phyloP scores from a whole-genome alignment of 2,329 filamentous ascomycete genomes.

The Malbranchea cinnamomea region DNA sequence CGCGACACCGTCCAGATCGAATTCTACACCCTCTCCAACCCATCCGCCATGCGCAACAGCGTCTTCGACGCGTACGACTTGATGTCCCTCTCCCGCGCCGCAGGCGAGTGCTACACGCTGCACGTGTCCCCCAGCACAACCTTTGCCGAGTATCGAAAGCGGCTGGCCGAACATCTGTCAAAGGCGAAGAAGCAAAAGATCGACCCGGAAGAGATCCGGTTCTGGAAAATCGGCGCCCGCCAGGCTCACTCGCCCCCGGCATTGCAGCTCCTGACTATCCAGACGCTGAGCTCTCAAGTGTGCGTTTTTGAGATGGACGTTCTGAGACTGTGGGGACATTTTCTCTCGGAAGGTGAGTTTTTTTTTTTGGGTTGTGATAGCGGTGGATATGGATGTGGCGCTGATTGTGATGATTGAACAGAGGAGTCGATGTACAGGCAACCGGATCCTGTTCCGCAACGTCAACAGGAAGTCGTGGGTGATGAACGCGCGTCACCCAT shows the following conservation, averaged over 20 bases:
- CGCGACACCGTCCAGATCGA: slow-evolving; percentile 21
- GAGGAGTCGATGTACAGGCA: no score
- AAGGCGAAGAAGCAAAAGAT: slow-evolving; percentile 13
- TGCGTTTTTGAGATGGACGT: slow-evolving; percentile 13
- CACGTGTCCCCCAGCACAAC: slow-evolving; percentile 20
- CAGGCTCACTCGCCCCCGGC: slow-evolving; percentile 20
- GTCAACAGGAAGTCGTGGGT: no score
- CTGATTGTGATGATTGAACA: no score
- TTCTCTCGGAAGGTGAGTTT: slow-evolving; percentile 21
- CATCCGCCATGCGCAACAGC: slow-evolving; percentile 18
- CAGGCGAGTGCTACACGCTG: slow-evolving; percentile 11
- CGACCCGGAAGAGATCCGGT: slow-evolving; percentile 21
- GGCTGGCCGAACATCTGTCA: slow-evolving; percentile 20
- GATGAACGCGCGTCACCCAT: no score
- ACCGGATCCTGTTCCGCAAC: no score
- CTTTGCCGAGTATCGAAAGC: slow-evolving; percentile 23
- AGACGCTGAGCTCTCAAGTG: slow-evolving; percentile 18
- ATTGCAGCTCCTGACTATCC: slow-evolving; percentile 21
- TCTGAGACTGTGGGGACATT: slow-evolving; percentile 25
- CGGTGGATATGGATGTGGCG: no score
- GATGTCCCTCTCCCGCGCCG: slow-evolving; percentile 23
- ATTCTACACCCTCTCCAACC: slow-evolving; percentile 24
- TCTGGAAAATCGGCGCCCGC: slow-evolving; percentile 26
- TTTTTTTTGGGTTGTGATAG: background rate
- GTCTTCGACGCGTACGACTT: slow-evolving; percentile 31